A percentile compares a stretch with the other conserved stretches of the same genome.
These are phyloP conservation scores for Pythium pectinolyticum DNA, from an alignment of 352 stramenopile species.

Conservation along the genomic window DNA sequence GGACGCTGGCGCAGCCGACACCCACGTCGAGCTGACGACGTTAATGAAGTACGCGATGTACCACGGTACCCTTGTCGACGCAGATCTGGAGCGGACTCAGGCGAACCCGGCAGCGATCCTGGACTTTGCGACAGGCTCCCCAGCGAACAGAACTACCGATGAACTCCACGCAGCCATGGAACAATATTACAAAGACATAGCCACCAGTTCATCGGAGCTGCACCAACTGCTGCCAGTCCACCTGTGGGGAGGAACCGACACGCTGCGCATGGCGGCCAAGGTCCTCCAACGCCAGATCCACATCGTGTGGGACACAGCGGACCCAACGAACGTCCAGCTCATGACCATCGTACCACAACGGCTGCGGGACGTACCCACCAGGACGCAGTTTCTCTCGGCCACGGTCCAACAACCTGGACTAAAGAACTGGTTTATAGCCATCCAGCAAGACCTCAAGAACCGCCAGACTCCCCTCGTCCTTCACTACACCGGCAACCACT, in stretches of 20 bases:
- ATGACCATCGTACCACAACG: not conserved
- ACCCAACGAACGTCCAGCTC: not conserved
- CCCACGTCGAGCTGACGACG: not conserved
- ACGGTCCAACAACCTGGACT: not conserved
- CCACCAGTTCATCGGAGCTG: not conserved
- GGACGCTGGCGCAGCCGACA: not conserved
- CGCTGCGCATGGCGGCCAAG: not conserved
- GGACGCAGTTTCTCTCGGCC: no score
- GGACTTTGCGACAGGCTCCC: not conserved
- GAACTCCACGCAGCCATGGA: not conserved
- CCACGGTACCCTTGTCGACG: not conserved
- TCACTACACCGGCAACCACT: not conserved
- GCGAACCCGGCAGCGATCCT: not conserved
- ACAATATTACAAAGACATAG: not conserved
- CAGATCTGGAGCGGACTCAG: not conserved
- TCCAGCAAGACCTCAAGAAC: not conserved
- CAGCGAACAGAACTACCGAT: not conserved
- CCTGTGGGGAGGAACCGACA: conserved; percentile 10
- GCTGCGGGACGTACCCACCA: not conserved
- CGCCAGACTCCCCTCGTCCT: not conserved
- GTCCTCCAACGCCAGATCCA: not conserved
- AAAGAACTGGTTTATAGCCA: not conserved
- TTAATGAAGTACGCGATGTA: not conserved
- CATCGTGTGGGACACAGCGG: not conserved
- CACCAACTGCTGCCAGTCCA: not conserved